A percentile compares a stretch with the other conserved stretches of the same genome.
Conservation (phyloP, 352 stramenopile species). For the Hyaloperonospora arabidopsidis region DNA sequence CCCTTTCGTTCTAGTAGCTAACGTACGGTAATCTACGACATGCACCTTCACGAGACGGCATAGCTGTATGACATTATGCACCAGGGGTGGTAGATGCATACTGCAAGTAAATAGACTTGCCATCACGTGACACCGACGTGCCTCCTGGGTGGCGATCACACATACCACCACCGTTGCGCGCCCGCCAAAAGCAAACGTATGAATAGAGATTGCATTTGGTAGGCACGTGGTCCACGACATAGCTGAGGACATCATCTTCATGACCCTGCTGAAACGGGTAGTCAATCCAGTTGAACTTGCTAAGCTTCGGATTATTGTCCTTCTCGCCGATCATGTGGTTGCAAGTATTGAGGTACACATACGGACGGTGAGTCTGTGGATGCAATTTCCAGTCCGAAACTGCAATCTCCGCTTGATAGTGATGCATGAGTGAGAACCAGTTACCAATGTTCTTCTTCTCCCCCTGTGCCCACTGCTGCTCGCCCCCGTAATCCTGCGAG, state of each 20-base stretch:
- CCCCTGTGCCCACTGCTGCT: constrained; percentile 76
- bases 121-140: constrained; percentile 39
- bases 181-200: constrained; percentile 64
- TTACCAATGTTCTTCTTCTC: constrained; percentile 73
- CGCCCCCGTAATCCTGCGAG: constrained; percentile 64
- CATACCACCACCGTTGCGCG: constrained; percentile 69
- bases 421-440: constrained; percentile 88
- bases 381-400: constrained; percentile 41
- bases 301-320: constrained; percentile 70
- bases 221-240: constrained; percentile 72
- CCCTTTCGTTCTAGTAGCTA: constrained; percentile 10
- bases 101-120: constrained; percentile 60
- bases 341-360: constrained; percentile 84
- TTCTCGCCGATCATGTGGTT: constrained; percentile 85
- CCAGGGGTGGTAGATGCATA: constrained; percentile 16
- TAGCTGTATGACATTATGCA: constrained; percentile 7
- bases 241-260: constrained; percentile 60
- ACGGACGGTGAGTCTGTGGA: constrained; percentile 41
- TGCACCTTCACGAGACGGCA: not conserved
- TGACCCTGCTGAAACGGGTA: constrained; percentile 73
- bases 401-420: constrained; percentile 59
- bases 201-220: constrained; percentile 87
- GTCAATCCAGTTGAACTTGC: constrained; percentile 76
- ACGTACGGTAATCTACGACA: constrained; percentile 10
- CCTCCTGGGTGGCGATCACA: constrained; percentile 56